Conservation (phyloP, 1,284 basidiomycete genomes). For the Trichosporon sp. region DNA sequence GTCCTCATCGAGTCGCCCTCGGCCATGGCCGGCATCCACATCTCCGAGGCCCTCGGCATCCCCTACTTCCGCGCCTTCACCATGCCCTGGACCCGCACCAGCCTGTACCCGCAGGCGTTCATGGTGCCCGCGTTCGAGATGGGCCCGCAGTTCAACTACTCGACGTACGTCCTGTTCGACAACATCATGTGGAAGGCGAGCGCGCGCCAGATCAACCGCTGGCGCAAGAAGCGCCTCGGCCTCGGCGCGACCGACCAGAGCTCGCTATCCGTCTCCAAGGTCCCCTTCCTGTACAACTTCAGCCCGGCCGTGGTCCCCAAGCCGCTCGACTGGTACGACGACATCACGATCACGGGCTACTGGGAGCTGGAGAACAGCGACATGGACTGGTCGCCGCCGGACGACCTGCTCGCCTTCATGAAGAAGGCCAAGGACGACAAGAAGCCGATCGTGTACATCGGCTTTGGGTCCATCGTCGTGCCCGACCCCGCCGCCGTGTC, state of each 20-base stretch:
- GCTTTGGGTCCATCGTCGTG: conserved; percentile 67
- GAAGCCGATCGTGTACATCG: conserved; percentile 68
- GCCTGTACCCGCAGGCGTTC: conserved; percentile 96
- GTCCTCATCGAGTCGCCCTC: conserved; percentile 91
- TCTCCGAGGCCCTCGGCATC: conserved; percentile 86
- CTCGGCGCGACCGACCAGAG: conserved; percentile 61
- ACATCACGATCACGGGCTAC: conserved; percentile 54
- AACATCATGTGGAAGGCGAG: conserved; percentile 97
- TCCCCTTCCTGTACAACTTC: conserved; percentile 97
- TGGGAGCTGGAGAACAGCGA: conserved; percentile 66
- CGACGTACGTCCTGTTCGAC: conserved; percentile 74
- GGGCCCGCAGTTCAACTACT: conserved; percentile 96
- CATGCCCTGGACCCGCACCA: conserved; percentile 59
- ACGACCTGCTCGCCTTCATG: conserved; percentile 58
- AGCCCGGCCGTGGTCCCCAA: conserved; percentile 72
- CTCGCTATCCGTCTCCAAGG: conserved; percentile 37
- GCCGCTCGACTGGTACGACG: conserved; percentile 71
- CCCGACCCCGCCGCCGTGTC: conserved; percentile 64
- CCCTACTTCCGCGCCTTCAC: conserved; percentile 92
- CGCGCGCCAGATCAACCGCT: conserved; percentile 88
- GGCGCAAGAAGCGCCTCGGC: conserved; percentile 74
- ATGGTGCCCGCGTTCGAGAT: conserved; percentile 90
- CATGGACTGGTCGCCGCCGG: conserved; percentile 58
- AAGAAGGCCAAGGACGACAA: conserved; percentile 57
- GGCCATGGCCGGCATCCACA: conserved; percentile 98